phyloP scores from a whole-genome alignment of 257 asterid species.

The Solanum corneliomulleri region DNA sequence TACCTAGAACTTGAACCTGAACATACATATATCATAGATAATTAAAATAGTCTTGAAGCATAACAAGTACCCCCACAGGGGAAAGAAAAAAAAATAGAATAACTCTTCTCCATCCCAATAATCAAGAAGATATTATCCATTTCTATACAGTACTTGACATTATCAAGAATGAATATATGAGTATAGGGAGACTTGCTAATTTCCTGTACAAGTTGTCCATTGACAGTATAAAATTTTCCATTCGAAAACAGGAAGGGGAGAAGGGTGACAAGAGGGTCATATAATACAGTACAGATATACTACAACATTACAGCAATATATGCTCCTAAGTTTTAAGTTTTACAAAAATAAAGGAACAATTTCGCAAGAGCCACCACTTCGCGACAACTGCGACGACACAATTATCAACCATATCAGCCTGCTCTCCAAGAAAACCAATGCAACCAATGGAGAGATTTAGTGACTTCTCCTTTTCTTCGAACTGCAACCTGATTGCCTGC shows the following conservation, averaged over 20 bases:
- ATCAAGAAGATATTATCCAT: not conserved
- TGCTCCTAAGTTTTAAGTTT: constrained; percentile 13
- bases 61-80: not conserved
- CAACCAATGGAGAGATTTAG: constrained; percentile 18
- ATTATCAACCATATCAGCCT: not conserved
- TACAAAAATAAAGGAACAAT: constrained; percentile 2
- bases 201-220: constrained; percentile 27
- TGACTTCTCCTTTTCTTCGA: constrained; percentile 54
- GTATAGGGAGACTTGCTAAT: constrained; percentile 4
- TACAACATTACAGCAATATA: constrained; percentile 25
- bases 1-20: too few species aligned
- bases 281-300: constrained; percentile 6
- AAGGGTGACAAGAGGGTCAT: not conserved
- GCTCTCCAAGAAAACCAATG: not conserved
- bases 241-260: not conserved
- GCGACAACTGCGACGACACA: constrained; percentile 1
- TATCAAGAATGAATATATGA: not conserved
- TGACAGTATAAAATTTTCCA: not conserved
- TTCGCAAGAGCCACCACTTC: constrained; percentile 18
- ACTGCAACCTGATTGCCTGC: constrained; percentile 58
- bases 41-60: too few species aligned
- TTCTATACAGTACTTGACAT: not conserved
- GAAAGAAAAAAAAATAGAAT: not conserved
- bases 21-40: too few species aligned
- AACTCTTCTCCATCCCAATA: not conserved